Evolutionary conservation across 805 yeast species (phyloP).

Genomic region (Suhomyces pyralidae): DNA sequence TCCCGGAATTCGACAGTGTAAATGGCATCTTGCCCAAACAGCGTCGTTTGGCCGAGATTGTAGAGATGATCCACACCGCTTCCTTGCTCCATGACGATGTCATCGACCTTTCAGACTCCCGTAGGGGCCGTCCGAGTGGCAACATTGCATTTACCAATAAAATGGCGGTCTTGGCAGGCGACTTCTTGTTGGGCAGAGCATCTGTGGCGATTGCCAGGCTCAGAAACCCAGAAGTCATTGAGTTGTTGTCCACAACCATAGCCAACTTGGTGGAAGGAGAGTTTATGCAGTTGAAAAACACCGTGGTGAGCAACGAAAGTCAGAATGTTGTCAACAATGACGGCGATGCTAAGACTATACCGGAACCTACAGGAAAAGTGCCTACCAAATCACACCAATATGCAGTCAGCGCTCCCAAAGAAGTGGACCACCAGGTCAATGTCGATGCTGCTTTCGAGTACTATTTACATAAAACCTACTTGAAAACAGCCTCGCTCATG

Average conservation of each 20-base stretch:
- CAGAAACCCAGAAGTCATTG: slow-evolving; percentile 96
- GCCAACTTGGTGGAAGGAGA: slow-evolving; percentile 98
- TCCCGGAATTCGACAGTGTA: slow-evolving; percentile 55
- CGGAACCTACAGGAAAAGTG: slow-evolving; percentile 60
- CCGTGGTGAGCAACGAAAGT: slow-evolving; percentile 57
- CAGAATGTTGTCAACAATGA: slow-evolving; percentile 46
- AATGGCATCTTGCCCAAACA: slow-evolving; percentile 92
- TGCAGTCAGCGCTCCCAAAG: slow-evolving; percentile 38
- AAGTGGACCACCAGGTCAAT: slow-evolving; percentile 57
- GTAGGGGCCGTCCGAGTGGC: slow-evolving; percentile 89
- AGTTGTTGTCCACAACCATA: slow-evolving; percentile 89
- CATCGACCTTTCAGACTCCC: slow-evolving; percentile 81
- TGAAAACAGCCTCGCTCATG: slow-evolving; percentile 92
- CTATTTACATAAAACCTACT: slow-evolving; percentile 89
- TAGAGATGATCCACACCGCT: slow-evolving; percentile 98
- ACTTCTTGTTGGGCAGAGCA: slow-evolving; percentile 90
- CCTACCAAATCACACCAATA: slow-evolving; percentile 61
- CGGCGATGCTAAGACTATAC: slow-evolving; percentile 45
- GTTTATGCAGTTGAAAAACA: slow-evolving; percentile 96
- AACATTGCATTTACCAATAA: slow-evolving; percentile 93
- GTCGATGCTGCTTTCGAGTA: slow-evolving; percentile 93
- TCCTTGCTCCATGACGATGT: slow-evolving; percentile 95
- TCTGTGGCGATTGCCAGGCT: slow-evolving; percentile 92
- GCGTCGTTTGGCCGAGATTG: slow-evolving; percentile 92
- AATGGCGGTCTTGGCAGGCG: slow-evolving; percentile 97